A percentile compares a stretch with the other conserved stretches of the same genome.
Evolutionary conservation across 257 asterid species (phyloP).

Genomic region (Solanum medicagineum): DNA sequence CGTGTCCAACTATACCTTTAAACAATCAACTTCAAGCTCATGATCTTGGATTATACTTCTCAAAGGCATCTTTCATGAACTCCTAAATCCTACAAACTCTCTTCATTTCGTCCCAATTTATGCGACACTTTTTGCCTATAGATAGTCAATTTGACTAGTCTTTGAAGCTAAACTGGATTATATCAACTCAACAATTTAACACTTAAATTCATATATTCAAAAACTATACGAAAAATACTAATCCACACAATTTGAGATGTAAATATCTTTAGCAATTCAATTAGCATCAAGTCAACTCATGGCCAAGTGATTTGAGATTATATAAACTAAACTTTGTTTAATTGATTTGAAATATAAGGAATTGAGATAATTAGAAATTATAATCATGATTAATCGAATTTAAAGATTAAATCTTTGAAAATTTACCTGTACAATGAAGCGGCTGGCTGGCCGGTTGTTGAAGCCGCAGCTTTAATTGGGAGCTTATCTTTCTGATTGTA

Average conservation of each 20-base stretch:
- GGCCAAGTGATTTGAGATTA: neutral
- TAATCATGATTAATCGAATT: neutral
- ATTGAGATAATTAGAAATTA: neutral
- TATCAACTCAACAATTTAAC: no score
- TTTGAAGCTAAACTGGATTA: neutral
- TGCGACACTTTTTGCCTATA: neutral
- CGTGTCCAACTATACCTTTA: neutral
- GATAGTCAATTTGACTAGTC: neutral
- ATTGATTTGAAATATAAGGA: neutral
- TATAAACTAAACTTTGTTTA: neutral
- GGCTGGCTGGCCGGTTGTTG: neutral
- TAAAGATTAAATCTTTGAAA: neutral
- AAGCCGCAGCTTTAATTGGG: neutral
- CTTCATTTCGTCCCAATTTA: neutral
- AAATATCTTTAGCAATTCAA: neutral
- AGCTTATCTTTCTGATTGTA: neutral
- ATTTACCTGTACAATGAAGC: neutral
- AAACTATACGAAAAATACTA: neutral
- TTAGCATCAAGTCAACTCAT: neutral
- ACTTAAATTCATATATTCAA: neutral
- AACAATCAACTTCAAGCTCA: neutral
- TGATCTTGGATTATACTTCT: neutral
- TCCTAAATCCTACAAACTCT: neutral
- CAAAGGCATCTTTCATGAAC: neutral
- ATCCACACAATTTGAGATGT: neutral